Percentiles rank a stretch among this genome's conserved stretches.
Conservation (phyloP, 306 rosid species). For the Fragaria ananassa region DNA sequence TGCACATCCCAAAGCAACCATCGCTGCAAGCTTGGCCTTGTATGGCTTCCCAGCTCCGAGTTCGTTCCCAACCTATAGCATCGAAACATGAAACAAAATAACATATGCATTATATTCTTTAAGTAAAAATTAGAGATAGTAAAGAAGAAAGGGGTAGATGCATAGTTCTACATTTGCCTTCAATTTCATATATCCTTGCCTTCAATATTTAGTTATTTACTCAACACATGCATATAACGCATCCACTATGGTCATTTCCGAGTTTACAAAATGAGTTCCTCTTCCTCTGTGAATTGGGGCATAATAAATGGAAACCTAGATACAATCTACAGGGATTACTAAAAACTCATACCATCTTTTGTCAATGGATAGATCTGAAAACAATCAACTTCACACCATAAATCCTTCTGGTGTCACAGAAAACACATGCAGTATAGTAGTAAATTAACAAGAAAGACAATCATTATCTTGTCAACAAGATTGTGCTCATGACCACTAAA, state of each 20-base stretch:
- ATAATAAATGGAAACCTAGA: neutral
- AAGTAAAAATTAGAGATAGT: neutral
- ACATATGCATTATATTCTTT: neutral
- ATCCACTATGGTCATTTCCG: neutral
- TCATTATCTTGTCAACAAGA: neutral
- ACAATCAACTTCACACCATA: no score
- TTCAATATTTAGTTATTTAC: no score
- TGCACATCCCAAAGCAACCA: conserved; percentile 85
- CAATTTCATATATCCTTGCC: neutral
- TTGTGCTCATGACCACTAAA: neutral
- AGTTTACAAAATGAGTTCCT: no score
- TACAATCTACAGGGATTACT: neutral
- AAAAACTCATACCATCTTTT: neutral
- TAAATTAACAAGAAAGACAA: neutral
- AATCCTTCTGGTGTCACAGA: neutral
- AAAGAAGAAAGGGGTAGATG: neutral
- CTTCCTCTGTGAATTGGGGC: neutral
- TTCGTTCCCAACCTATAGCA: conserved; percentile 84
- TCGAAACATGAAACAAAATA: neutral
- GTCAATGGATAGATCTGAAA: neutral
- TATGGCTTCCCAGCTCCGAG: conserved; percentile 89
- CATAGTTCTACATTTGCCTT: neutral
- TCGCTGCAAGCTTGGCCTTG: conserved; percentile 87
- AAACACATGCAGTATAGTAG: neutral
- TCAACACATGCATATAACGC: neutral